Conservation (phyloP, 2,329 filamentous ascomycete species). For the Seiridium cupressi region DNA sequence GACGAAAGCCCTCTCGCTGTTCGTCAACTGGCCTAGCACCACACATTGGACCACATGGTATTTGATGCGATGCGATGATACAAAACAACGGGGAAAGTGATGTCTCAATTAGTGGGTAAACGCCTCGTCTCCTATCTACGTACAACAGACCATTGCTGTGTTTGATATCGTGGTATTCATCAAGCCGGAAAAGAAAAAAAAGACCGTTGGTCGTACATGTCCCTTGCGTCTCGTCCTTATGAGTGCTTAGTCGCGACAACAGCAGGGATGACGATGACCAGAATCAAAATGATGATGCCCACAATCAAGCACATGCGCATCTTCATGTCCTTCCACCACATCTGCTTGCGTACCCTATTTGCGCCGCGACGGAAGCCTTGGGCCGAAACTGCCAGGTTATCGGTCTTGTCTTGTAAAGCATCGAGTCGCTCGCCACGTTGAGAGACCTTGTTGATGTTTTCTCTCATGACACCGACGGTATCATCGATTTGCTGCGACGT, state of each 20-base stretch:
- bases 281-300: conserved; percentile 85
- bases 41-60: neutral
- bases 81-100: neutral
- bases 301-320: conserved; percentile 96
- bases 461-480: conserved; percentile 90
- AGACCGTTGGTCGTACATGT: conserved; percentile 9
- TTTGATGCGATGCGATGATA: neutral
- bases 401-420: conserved; percentile 51
- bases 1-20: too few species aligned
- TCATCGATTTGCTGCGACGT: conserved; percentile 86
- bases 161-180: conserved; percentile 23
- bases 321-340: conserved; percentile 99
- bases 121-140: too few species aligned
- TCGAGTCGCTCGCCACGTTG: conserved; percentile 67
- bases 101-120: conserved; percentile 39
- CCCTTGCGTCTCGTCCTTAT: conserved; percentile 11
- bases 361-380: conserved; percentile 95
- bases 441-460: conserved; percentile 96
- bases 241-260: conserved; percentile 41
- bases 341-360: conserved; percentile 93
- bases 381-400: conserved; percentile 89
- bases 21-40: too few species aligned
- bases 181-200: conserved; percentile 29
- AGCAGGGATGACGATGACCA: conserved; percentile 91
- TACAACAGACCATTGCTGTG: conserved; percentile 12